These are phyloP conservation scores for Pugionium cornutum DNA, from an alignment of 345 rosid species.

Conservation along the genomic window DNA sequence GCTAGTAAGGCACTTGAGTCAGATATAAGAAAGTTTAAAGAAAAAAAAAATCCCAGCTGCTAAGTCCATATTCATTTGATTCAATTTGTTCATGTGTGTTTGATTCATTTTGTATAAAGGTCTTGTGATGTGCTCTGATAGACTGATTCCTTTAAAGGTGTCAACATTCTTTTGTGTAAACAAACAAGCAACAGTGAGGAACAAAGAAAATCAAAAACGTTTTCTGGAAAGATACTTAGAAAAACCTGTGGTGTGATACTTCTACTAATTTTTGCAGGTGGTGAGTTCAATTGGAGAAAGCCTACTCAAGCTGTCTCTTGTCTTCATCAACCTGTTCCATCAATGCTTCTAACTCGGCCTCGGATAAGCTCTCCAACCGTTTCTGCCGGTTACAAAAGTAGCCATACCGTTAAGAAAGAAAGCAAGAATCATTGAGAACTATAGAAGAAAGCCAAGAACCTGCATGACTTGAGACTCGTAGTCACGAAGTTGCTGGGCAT, in stretches of 20 bases:
- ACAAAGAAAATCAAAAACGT: slow-evolving; percentile 8
- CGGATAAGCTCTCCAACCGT: slow-evolving; percentile 82
- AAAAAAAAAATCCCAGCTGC: neutral
- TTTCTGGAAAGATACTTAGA: neutral
- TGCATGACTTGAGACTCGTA: slow-evolving; percentile 92
- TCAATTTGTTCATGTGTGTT: slow-evolving; percentile 28
- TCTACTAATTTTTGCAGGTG: slow-evolving; percentile 27
- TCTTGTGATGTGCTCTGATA: slow-evolving; percentile 2
- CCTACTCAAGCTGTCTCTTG: slow-evolving; percentile 50
- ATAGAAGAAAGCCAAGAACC: slow-evolving; percentile 43
- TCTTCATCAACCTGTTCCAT: slow-evolving; percentile 97
- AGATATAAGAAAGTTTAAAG: slow-evolving; percentile 11
- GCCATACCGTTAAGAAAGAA: slow-evolving; percentile 3
- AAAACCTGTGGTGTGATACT: slow-evolving; percentile 26
- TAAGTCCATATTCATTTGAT: slow-evolving; percentile 34
- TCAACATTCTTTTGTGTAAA: slow-evolving; percentile 25
- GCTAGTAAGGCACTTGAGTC: slow-evolving; percentile 44
- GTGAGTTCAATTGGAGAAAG: neutral
- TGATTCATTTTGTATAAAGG: slow-evolving; percentile 31
- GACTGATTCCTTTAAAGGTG: neutral
- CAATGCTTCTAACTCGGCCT: slow-evolving; percentile 80
- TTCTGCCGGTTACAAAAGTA: slow-evolving; percentile 53
- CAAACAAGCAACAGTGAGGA: slow-evolving; percentile 27
- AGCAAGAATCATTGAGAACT: slow-evolving; percentile 16
- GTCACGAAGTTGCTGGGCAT: slow-evolving; percentile 91